Evolutionary conservation across 176 grass and related monocot species (phyloP).

Genomic region (Bothriochloa decipiens): DNA sequence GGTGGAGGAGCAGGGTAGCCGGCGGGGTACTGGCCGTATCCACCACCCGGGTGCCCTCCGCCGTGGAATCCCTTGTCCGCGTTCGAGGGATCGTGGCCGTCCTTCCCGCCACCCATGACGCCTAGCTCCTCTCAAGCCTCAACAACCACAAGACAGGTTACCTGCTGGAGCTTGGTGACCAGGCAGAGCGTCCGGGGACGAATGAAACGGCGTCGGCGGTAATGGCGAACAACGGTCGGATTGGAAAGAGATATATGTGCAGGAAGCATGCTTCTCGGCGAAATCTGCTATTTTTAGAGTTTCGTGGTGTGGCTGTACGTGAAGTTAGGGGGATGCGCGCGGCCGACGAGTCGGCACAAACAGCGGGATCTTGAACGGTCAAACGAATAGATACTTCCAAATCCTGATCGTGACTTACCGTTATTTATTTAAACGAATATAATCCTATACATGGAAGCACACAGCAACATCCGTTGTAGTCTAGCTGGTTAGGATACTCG

Average conservation of each 20-base stretch:
- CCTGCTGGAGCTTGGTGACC: too few species aligned
- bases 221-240: background rate
- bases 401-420: too few species aligned
- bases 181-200: background rate
- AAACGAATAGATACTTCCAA: too few species aligned
- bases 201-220: background rate
- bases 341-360: too few species aligned
- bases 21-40: conserved; percentile 39
- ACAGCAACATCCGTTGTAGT: conserved; percentile 64
- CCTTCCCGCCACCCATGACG: conserved; percentile 68
- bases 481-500: conserved; percentile 98
- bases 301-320: conserved; percentile 26
- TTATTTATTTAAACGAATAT: too few species aligned
- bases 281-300: conserved; percentile 38
- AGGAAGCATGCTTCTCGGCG: too few species aligned
- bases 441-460: too few species aligned
- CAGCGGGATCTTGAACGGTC: too few species aligned
- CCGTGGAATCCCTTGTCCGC: conserved; percentile 46
- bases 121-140: background rate
- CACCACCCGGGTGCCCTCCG: conserved; percentile 39
- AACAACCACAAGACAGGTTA: too few species aligned
- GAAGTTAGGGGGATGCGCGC: background rate
- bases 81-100: conserved; percentile 36
- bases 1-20: conserved; percentile 50
- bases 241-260: background rate